Percentiles rank a stretch among this genome's conserved stretches.
These are phyloP conservation scores for Aureobasidium vineae DNA, from an alignment of 2,329 filamentous ascomycete species.

Conservation along the genomic window DNA sequence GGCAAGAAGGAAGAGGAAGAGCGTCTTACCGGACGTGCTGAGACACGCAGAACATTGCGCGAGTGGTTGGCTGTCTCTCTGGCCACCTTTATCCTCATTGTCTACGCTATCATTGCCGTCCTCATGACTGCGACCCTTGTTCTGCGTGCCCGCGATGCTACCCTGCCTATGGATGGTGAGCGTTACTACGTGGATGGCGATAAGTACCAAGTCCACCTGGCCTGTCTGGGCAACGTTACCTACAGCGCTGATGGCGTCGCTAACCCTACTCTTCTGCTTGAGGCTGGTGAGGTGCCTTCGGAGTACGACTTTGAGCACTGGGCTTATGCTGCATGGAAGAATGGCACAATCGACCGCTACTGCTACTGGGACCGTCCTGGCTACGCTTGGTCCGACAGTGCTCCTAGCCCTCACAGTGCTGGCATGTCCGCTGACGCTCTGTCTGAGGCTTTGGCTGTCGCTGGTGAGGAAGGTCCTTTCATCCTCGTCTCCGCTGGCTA, in stretches of 20 bases:
- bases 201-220: conserved; percentile 84
- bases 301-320: conserved; percentile 78
- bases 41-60: conserved; percentile 74
- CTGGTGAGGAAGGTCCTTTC: conserved; percentile 85
- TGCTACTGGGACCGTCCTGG: conserved; percentile 96
- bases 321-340: conserved; percentile 70
- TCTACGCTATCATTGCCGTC: conserved; percentile 66
- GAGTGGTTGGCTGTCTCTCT: conserved; percentile 82
- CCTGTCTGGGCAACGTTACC: conserved; percentile 71
- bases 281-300: conserved; percentile 76
- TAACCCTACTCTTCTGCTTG: conserved; percentile 78
- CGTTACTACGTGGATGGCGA: conserved; percentile 76
- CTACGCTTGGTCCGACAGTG: conserved; percentile 83
- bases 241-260: conserved; percentile 55
- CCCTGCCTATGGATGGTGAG: conserved; percentile 69
- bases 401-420: conserved; percentile 87
- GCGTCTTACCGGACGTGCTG: conserved; percentile 81
- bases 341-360: conserved; percentile 81
- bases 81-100: conserved; percentile 67
- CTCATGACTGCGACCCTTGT: conserved; percentile 78
- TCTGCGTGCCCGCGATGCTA: conserved; percentile 75
- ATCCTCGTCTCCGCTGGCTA: conserved; percentile 82
- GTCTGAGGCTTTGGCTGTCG: conserved; percentile 76
- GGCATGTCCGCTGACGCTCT: conserved; percentile 89
- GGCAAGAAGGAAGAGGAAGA: conserved; percentile 93